Evolutionary conservation across 495 filamentous ascomycete genomes (phyloP).

Genomic region (Aspergillus cristatus): DNA sequence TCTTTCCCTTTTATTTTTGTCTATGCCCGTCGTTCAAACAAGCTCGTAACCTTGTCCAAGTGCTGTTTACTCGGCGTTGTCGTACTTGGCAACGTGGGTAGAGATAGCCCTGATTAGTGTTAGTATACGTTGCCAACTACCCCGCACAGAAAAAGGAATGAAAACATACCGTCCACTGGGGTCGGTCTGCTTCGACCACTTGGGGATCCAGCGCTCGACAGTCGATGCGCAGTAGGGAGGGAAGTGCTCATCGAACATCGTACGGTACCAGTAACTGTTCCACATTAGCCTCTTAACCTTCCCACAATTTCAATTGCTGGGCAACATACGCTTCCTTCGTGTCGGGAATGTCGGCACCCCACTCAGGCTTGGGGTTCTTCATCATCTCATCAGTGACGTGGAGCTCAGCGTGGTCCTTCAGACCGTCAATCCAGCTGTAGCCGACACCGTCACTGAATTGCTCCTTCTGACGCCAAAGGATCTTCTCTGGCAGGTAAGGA

Average conservation of each 20-base stretch:
- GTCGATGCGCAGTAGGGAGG: constrained; percentile 82
- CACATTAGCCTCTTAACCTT: constrained; percentile 15
- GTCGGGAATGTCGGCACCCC: constrained; percentile 85
- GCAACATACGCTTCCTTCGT: constrained; percentile 82
- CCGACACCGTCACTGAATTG: constrained; percentile 98
- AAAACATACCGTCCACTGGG: constrained; percentile 79
- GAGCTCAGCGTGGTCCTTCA: constrained; percentile 86
- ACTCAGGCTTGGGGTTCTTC: constrained; percentile 92
- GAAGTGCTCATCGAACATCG: constrained; percentile 98
- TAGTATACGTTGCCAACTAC: constrained; percentile 6
- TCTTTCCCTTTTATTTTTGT: no score
- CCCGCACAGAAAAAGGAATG: no score
- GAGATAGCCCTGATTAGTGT: constrained; percentile 50
- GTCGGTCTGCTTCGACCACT: constrained; percentile 92
- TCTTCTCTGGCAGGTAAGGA: constrained; percentile 87
- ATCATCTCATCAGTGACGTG: constrained; percentile 93
- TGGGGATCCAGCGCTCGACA: constrained; percentile 96
- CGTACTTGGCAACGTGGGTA: constrained; percentile 62
- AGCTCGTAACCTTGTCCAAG: no score
- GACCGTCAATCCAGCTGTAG: constrained; percentile 96
- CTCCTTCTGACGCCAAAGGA: constrained; percentile 98
- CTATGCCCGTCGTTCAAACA: no score
- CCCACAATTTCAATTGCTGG: neutral
- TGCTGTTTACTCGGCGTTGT: constrained; percentile 29
- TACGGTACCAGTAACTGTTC: constrained; percentile 85